Percentiles rank a stretch among this genome's conserved stretches.
phyloP scores from a whole-genome alignment of 1,139 yeast genomes.

The Yamadazyma diddensiae region DNA sequence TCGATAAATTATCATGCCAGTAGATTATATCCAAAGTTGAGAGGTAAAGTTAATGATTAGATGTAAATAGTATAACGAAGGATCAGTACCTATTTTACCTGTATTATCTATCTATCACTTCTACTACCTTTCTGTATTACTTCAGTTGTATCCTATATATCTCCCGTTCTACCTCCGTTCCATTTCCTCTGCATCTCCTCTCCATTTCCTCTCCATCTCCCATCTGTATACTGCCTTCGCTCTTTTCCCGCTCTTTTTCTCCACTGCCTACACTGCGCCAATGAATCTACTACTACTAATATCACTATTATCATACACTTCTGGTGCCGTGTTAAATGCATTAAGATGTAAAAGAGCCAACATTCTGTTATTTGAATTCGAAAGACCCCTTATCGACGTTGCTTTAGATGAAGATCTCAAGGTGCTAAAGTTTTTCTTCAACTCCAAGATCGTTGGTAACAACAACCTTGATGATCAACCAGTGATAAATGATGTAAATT shows the following conservation, averaged over 20 bases:
- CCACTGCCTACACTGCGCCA: too few relatives aligned
- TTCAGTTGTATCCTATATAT: too few relatives aligned
- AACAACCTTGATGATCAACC: constrained; percentile 45
- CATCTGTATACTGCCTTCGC: too few relatives aligned
- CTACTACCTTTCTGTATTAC: too few relatives aligned
- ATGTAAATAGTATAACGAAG: constrained; percentile 7
- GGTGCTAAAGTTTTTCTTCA: constrained; percentile 36
- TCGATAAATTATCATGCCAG: constrained; percentile 82
- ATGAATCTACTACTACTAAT: too few relatives aligned
- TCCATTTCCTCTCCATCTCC: too few relatives aligned
- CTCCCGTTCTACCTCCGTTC: too few relatives aligned
- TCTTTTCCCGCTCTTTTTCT: too few relatives aligned
- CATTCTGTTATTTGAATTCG: constrained; percentile 15
- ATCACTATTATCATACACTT: too few relatives aligned
- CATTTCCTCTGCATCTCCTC: too few relatives aligned
- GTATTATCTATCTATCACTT: too few relatives aligned
- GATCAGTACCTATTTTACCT: too few relatives aligned
- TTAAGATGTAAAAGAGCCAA: background rate
- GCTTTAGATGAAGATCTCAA: constrained; percentile 34
- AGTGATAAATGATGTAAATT: constrained; percentile 41
- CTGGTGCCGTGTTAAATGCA: constrained; percentile 18
- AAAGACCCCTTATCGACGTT: constrained; percentile 39
- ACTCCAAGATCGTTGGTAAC: constrained; percentile 53
- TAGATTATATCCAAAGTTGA: constrained; percentile 74
- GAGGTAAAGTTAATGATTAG: constrained; percentile 71